phyloP scores from a whole-genome alignment of 2,329 filamentous ascomycete species.

The Colletotrichum acutatum region DNA sequence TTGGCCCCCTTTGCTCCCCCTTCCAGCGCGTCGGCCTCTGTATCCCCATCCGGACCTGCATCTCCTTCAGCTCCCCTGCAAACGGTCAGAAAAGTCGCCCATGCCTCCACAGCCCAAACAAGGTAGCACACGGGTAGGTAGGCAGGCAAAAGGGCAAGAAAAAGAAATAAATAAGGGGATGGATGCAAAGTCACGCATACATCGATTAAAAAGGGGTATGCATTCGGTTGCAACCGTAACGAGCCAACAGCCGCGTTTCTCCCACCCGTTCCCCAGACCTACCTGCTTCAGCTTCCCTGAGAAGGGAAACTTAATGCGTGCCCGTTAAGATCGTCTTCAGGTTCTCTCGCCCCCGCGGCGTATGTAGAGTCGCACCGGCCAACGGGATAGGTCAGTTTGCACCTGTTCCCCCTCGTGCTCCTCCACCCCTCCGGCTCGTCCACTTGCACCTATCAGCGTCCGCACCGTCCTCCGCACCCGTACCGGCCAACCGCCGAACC shows the following conservation, averaged over 20 bases:
- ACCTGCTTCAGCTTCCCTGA: conserved; percentile 2
- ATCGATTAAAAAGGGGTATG: conserved; percentile 8
- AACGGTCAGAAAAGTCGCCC: conserved; percentile 4
- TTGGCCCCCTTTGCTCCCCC: neutral
- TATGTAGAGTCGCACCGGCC: neutral
- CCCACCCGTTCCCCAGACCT: neutral
- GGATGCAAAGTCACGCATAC: neutral
- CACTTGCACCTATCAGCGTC: conserved; percentile 27
- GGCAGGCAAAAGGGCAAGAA: too few relatives aligned
- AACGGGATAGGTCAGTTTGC: conserved; percentile 15
- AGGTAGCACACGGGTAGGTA: too few relatives aligned
- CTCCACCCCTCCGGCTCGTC: conserved; percentile 17
- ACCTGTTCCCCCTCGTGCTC: neutral
- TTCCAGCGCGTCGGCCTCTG: conserved; percentile 11
- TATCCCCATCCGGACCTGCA: conserved; percentile 25
- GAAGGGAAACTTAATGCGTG: conserved; percentile 13
- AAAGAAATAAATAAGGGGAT: neutral
- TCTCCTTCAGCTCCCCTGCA: conserved; percentile 16
- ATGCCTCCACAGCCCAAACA: conserved; percentile 10
- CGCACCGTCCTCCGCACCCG: conserved; percentile 5
- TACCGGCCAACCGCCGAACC: conserved; percentile 19
- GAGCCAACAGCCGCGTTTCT: conserved; percentile 12
- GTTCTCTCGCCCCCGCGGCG: neutral
- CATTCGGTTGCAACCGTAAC: conserved; percentile 15
- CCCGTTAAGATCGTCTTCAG: conserved; percentile 16